Conservation (phyloP, 495 filamentous ascomycete species). For the Chaetomidium leptoderma region DNA sequence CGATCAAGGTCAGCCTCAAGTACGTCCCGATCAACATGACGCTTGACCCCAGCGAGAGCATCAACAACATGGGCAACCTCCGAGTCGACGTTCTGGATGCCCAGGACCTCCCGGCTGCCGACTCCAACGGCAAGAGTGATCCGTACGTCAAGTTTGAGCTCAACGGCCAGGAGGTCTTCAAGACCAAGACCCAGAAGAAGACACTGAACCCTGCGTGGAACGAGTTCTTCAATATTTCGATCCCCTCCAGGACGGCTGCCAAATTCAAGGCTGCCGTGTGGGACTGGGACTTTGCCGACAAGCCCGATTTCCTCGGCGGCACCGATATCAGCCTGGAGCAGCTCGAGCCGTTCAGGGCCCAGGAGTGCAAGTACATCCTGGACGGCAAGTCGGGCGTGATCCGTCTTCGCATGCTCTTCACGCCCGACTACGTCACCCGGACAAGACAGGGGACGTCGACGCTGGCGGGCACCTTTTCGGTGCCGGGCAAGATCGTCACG, state of each 20-base stretch:
- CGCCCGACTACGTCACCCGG: conserved; percentile 83
- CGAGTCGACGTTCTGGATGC: conserved; percentile 89
- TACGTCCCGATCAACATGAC: conserved; percentile 92
- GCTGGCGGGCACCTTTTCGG: conserved; percentile 85
- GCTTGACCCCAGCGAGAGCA: conserved; percentile 89
- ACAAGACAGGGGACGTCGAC: conserved; percentile 87
- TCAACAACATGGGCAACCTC: conserved; percentile 96
- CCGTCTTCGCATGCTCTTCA: conserved; percentile 85
- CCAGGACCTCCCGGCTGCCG: conserved; percentile 79
- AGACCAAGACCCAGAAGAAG: conserved; percentile 94
- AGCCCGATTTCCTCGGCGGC: conserved; percentile 78
- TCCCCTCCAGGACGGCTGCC: conserved; percentile 80
- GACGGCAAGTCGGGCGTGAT: conserved; percentile 88
- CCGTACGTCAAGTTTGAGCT: conserved; percentile 94
- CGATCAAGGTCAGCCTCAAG: conserved; percentile 82
- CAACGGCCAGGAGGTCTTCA: conserved; percentile 80
- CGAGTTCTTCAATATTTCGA: conserved; percentile 80
- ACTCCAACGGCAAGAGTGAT: conserved; percentile 94
- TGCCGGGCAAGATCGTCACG: conserved; percentile 85
- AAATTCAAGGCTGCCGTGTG: conserved; percentile 79
- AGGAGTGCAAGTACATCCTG: conserved; percentile 68
- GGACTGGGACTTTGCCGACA: conserved; percentile 94
- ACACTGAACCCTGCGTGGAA: conserved; percentile 93
- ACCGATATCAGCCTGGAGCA: conserved; percentile 71
- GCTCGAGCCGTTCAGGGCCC: conserved; percentile 76